These are phyloP conservation scores for Arabis alpina DNA, from an alignment of 345 rosid genomes.

Conservation along the genomic window DNA sequence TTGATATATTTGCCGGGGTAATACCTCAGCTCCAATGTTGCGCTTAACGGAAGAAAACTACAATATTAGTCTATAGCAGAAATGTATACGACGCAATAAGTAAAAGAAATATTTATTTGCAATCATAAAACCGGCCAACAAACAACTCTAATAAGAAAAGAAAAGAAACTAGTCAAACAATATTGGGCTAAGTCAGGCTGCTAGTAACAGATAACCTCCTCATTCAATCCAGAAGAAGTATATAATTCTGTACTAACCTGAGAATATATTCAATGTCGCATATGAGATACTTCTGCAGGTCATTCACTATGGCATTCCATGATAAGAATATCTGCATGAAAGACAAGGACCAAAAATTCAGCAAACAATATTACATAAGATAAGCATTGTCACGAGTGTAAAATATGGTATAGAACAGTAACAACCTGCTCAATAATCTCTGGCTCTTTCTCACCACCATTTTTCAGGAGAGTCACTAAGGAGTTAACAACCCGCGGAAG, in stretches of 20 bases:
- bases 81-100: too few relatives aligned
- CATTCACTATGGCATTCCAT: conserved; percentile 66
- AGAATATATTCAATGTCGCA: conserved; percentile 54
- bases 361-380: background rate
- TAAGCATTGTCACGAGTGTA: background rate
- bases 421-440: conserved; percentile 84
- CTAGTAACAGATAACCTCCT: background rate
- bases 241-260: conserved; percentile 51
- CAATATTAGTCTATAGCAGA: too few relatives aligned
- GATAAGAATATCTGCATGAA: conserved; percentile 66
- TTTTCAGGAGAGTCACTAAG: conserved; percentile 57
- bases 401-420: background rate
- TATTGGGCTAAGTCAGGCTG: background rate
- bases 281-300: conserved; percentile 68
- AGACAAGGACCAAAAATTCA: conserved; percentile 21
- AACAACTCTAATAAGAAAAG: background rate
- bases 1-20: conserved; percentile 58
- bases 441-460: conserved; percentile 63
- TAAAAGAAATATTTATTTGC: too few relatives aligned
- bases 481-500: conserved; percentile 62
- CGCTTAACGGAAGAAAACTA: too few relatives aligned
- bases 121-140: background rate
- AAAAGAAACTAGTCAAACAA: background rate
- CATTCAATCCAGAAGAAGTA: background rate
- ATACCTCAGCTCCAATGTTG: conserved; percentile 65